Evolutionary conservation across 371 early-diverging fungal species (phyloP), one percentile per base, ranked within the genome.

Genomic region (Mortierella sp.): DNA sequence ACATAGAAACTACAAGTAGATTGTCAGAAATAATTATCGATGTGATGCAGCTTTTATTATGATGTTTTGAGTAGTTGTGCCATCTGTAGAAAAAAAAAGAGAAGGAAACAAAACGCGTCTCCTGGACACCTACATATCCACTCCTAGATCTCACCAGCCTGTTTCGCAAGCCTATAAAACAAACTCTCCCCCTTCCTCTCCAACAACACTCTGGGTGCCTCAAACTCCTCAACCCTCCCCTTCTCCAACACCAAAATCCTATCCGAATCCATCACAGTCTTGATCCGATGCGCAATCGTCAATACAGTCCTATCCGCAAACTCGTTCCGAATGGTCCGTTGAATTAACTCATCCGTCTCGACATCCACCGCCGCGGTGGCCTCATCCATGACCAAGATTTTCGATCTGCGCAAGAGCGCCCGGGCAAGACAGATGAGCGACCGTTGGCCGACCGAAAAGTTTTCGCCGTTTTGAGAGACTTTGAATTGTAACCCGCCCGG

Each of bases 301-400:
- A 87, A 64, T 10, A 87, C 77, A 0, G 87, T 87, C 26, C 83
- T 43, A 31, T 81, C 83, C 44, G 64, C 54, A 72, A 87, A 83
- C 88, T 95, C 93, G 24, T 87, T 75, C 40, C 98, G 94, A 72
- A 98, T 97, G 6, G 96, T 96, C 72, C 91, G 87, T 86, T 98
- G 98, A 73, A 98, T 97, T 72, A 95, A 87, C 28, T 90, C 83
- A 74, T 93, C 97, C 0, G 97, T 94, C 73, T 92, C 93, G 48
- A 93, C 94, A 88, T 98, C 98, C 55, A 95, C 93, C 13, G 94
- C 92, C 11, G 98, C 94, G 6, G 95, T 95, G 26, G 97, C 97
- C 26, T 87, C 87, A 77, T 94, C 94, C 81, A 94, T 88, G 48
- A 94, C 87, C 48, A 92, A 89, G 73, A 89, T 88, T 78, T 86